Base-by-base conservation (phyloP, 2,329 filamentous ascomycete genomes). In the Keithomyces neogunnii region DNA sequence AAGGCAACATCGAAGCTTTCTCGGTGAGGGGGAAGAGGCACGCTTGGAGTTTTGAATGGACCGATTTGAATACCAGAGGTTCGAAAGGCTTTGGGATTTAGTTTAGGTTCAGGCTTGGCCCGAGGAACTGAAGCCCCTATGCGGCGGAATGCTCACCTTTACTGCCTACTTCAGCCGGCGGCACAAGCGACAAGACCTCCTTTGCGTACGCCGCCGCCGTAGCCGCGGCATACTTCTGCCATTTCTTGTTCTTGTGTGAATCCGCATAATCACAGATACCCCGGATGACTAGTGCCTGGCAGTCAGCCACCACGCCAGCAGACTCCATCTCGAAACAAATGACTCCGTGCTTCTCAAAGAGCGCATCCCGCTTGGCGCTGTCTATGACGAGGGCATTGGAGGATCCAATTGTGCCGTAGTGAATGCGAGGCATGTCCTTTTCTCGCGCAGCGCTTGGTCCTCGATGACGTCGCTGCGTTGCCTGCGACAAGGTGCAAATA, bases 241-340 rank as follows among this genome's bases (percentile, higher is more conserved):
- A 61, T 9, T 36, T 39, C n/a, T 59, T 56, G 45, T 57, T 58
- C 47, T 62, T 61, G 40, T 60, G 53, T 9, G 54, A 57, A 46
- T 65, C 63, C 10, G 61, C 53, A 44, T 65, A 66, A 48, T 66
- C 60, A 50, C 56, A 61, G 46, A 66, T 60, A 29, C 63, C 63
- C 2, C 59, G 56, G 45, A 65, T 58, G 29, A 61, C 56, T 8
- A 64, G 53, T 38, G 57, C 62, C n/a, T 53, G 55, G 31, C 51
- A 45, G 26, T 57, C 29, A 19, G 50, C 47, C 49, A 56, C 56
- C 49, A 60, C 40, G 8, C 59, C 57, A 13, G 58, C 57, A 2
- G 53, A 52, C 35, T 60, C 57, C 53, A 59, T 59, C 53, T 60
- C 57, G 43, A 60, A 49, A 45, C 55, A 60, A 10, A 60, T 50